A percentile compares a stretch with the other conserved stretches of the same genome.
phyloP scores from a whole-genome alignment of 495 filamentous ascomycete genomes.

The Wilcoxina mikolae region DNA sequence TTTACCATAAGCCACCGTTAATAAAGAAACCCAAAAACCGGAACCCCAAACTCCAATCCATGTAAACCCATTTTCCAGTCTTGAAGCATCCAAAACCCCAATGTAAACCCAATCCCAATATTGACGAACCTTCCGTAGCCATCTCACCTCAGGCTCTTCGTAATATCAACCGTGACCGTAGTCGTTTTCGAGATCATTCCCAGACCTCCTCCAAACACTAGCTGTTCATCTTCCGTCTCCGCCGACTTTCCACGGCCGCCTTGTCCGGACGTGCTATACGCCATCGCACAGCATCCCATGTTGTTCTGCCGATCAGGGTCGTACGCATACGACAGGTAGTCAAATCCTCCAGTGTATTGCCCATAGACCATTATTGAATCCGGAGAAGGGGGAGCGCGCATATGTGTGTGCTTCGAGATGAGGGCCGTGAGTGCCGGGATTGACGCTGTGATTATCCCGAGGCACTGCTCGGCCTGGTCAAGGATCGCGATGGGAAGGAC shows the following conservation, averaged over 20 bases:
- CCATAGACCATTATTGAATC: background rate
- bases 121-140: no score
- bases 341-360: background rate
- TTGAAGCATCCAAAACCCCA: no score
- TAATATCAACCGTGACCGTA: slow-evolving; percentile 7
- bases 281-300: background rate
- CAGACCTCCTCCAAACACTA: background rate
- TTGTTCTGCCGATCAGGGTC: slow-evolving; percentile 5
- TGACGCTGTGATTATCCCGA: slow-evolving; percentile 27
- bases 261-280: background rate
- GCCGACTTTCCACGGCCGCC: background rate
- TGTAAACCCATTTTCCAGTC: no score
- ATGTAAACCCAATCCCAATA: no score
- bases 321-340: slow-evolving; percentile 3
- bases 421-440: slow-evolving; percentile 24
- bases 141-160: no score
- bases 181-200: slow-evolving; percentile 1
- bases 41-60: no score
- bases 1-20: no score
- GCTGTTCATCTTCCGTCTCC: background rate
- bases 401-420: slow-evolving; percentile 7
- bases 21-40: no score
- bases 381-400: background rate
- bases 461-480: slow-evolving; percentile 20
- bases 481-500: slow-evolving; percentile 17